Percentiles rank a stretch among this genome's conserved stretches.
These are phyloP conservation scores for Aspergillus pseudotamarii DNA, from an alignment of 2,329 filamentous ascomycete genomes.

Conservation along the genomic window DNA sequence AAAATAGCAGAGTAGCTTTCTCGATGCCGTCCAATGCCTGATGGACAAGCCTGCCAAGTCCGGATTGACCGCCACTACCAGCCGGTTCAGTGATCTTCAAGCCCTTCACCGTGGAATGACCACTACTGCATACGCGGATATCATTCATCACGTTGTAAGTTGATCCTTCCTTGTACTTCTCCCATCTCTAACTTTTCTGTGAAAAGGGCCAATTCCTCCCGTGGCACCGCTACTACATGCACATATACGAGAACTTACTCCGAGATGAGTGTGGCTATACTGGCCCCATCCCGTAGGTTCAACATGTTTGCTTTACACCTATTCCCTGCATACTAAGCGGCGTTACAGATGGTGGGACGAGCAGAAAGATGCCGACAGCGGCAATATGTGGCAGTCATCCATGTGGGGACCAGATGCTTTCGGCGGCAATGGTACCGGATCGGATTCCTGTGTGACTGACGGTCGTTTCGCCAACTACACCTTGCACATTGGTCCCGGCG, in stretches of 20 bases:
- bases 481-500: slow-evolving; percentile 11
- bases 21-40: neutral
- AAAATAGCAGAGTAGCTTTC: neutral
- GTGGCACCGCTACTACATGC: neutral
- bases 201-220: neutral
- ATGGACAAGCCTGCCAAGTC: neutral
- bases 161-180: neutral
- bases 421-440: slow-evolving; percentile 11
- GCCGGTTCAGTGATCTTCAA: slow-evolving; percentile 13
- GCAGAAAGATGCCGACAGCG: slow-evolving; percentile 11
- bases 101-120: slow-evolving; percentile 16
- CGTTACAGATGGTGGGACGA: slow-evolving; percentile 8
- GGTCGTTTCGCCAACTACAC: slow-evolving; percentile 12
- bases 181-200: neutral
- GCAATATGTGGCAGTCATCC: slow-evolving; percentile 11
- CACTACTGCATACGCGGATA: slow-evolving; percentile 11
- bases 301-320: neutral
- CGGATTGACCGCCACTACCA: slow-evolving; percentile 7
- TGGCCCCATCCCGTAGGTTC: neutral
- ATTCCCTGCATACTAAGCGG: neutral
- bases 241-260: neutral
- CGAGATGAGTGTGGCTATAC: neutral
- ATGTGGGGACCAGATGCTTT: slow-evolving; percentile 14
- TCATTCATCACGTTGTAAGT: slow-evolving; percentile 12
- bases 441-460: slow-evolving; percentile 9